phyloP scores from a whole-genome alignment of 31 red algal species.

The Asparagopsis taxiformis region DNA sequence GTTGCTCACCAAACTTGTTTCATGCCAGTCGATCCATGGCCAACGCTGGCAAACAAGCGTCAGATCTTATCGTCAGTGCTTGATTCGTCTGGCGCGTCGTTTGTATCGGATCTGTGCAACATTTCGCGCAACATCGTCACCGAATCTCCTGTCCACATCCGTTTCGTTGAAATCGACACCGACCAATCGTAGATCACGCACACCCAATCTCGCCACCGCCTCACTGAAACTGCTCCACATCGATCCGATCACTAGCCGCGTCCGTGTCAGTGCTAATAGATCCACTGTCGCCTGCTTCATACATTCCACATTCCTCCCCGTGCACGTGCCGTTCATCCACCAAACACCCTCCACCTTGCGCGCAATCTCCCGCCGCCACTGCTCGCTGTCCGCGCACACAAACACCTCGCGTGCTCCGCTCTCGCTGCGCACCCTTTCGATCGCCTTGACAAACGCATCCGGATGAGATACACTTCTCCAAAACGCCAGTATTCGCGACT shows the following conservation, averaged over 20 bases:
- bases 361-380: slow-evolving; percentile 14
- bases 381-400: slow-evolving; percentile 35
- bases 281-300: slow-evolving; percentile 42
- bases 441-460: slow-evolving; percentile 43
- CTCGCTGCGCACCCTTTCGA: slow-evolving; percentile 13
- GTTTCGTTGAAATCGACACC: slow-evolving; percentile 34
- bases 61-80: too few relatives aligned
- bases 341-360: slow-evolving; percentile 18
- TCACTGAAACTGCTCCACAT: slow-evolving; percentile 81
- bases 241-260: slow-evolving; percentile 36
- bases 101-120: too few relatives aligned
- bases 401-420: slow-evolving; percentile 21
- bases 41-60: too few relatives aligned
- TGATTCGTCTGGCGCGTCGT: too few relatives aligned
- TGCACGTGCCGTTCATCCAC: slow-evolving; percentile 16
- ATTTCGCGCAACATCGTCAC: not conserved
- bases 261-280: slow-evolving; percentile 31
- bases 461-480: not conserved
- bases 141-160: not conserved
- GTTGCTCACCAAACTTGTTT: too few relatives aligned
- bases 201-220: slow-evolving; percentile 28
- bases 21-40: too few relatives aligned
- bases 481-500: slow-evolving; percentile 34
- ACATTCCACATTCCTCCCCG: slow-evolving; percentile 27
- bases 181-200: slow-evolving; percentile 9